Conservation (phyloP, 495 filamentous ascomycete species). For the Rusavskia elegans region DNA sequence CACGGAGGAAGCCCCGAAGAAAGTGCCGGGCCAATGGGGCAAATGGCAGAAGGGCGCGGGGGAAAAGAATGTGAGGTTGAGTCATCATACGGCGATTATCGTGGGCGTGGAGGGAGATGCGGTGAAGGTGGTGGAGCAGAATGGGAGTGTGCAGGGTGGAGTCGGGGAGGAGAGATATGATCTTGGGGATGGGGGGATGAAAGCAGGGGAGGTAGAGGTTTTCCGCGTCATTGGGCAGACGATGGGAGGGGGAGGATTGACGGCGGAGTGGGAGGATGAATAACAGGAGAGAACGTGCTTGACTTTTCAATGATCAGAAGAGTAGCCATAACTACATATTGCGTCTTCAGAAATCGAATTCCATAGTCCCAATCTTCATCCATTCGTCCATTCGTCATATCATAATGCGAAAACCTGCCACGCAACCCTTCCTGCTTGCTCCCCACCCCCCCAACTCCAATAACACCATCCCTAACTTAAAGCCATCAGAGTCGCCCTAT, state of each 20-base stretch:
- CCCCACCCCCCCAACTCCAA: too few species aligned
- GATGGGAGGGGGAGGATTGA: neutral
- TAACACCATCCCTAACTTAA: too few species aligned
- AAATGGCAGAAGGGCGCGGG: constrained; percentile 16
- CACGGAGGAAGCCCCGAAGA: constrained; percentile 2
- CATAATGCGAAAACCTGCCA: too few species aligned
- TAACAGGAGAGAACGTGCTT: neutral
- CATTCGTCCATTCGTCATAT: too few species aligned
- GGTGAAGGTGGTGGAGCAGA: constrained; percentile 22
- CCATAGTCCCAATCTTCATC: too few species aligned
- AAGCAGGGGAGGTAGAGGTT: neutral
- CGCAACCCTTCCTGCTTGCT: too few species aligned
- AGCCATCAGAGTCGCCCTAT: too few species aligned
- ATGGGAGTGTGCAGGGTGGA: constrained; percentile 4
- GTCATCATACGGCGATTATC: constrained; percentile 24
- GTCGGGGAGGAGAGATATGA: neutral
- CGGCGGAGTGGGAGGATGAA: neutral
- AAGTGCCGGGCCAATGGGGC: constrained; percentile 3
- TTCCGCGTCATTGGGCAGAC: neutral
- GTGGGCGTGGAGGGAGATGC: constrained; percentile 14
- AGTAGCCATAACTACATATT: too few species aligned
- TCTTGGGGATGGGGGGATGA: neutral
- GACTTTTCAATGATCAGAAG: neutral
- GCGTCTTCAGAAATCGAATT: too few species aligned
- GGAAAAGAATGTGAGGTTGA: constrained; percentile 2